phyloP scores from a whole-genome alignment of 352 stramenopile genomes.

The Phytophthora tentaculata region DNA sequence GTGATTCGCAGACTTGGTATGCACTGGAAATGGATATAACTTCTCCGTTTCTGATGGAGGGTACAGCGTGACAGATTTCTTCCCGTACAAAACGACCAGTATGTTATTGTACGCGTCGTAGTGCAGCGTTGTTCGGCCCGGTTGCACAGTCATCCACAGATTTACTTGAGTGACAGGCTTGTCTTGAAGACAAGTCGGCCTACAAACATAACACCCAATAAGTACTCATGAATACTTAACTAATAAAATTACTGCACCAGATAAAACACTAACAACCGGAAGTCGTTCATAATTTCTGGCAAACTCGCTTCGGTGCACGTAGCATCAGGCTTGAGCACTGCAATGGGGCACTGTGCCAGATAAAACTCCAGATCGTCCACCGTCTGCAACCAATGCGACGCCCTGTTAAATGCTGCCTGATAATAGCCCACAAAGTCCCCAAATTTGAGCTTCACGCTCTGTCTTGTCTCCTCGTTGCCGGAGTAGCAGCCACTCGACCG shows the following conservation, averaged over 20 bases:
- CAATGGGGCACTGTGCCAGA: constrained; percentile 82
- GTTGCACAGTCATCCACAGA: constrained; percentile 76
- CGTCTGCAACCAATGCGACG: constrained; percentile 70
- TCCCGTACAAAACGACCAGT: constrained; percentile 70
- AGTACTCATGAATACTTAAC: constrained; percentile 5
- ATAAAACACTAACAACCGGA: constrained; percentile 57
- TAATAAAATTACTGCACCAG: background rate
- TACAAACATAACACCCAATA: constrained; percentile 26
- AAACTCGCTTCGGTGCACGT: constrained; percentile 51
- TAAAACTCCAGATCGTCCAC: constrained; percentile 86
- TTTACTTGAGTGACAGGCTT: constrained; percentile 81
- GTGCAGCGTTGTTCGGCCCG: constrained; percentile 71
- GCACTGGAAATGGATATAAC: constrained; percentile 66
- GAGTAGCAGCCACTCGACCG: constrained; percentile 51
- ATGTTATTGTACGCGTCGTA: constrained; percentile 88
- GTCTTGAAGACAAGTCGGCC: constrained; percentile 45
- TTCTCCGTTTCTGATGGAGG: constrained; percentile 58
- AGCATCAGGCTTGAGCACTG: constrained; percentile 52
- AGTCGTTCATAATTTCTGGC: constrained; percentile 60
- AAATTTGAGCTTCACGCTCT: constrained; percentile 83
- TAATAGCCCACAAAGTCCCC: constrained; percentile 86
- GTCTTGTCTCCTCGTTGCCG: constrained; percentile 58
- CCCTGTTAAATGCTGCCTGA: constrained; percentile 41
- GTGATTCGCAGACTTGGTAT: constrained; percentile 83
- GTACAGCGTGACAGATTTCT: constrained; percentile 78